Base-by-base conservation (phyloP, 2,329 filamentous ascomycete species). In the Periconia sp. region DNA sequence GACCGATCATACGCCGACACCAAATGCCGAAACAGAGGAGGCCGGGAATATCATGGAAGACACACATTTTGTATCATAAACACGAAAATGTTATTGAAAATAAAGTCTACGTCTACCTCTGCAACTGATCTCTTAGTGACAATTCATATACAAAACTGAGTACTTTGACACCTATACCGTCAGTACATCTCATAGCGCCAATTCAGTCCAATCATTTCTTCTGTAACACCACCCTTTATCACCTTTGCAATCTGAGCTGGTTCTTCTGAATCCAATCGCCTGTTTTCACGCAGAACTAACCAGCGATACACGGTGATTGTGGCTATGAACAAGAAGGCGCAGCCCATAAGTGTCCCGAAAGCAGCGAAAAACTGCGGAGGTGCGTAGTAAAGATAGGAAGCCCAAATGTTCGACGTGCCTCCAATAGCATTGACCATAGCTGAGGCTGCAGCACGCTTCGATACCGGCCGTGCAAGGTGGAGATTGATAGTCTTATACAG, bases 161-260 rank as follows among this genome's bases (percentile, higher is more conserved):
- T n/a, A n/a, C n/a, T n/a, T n/a, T n/a, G n/a, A n/a, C n/a, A n/a
- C n/a, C n/a, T 5, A 11, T 9, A 11, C 2, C 12, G 22, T 52
- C 21, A 56, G 24, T 57, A 57, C 56, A 59, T 59, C 23, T 57
- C 54, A 18, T 59, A 59, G 8, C 54, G 46, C 54, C 56, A 59
- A 12, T 45, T 44, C 8, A 59, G 40, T 16, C 32, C 32, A 15
- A 59, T 35, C 54, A 57, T 59, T 24, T 59, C 54, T 38, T 52
- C 52, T 2, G 54, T 59, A 12, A 57, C 56, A 13, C 56, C 56
- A 9, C 56, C 56, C 17, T 46, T 48, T 23, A 59, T 42, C 10
- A 59, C 54, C 41, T 59, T 59, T 1, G 56, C 52, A 19, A 59
- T 51, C 25, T 59, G 32, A 12, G 43, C 43, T 29, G 55, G 48